Evolutionary conservation across 371 early-diverging fungal genomes (phyloP).

Genomic region (Blakeslea trispora): DNA sequence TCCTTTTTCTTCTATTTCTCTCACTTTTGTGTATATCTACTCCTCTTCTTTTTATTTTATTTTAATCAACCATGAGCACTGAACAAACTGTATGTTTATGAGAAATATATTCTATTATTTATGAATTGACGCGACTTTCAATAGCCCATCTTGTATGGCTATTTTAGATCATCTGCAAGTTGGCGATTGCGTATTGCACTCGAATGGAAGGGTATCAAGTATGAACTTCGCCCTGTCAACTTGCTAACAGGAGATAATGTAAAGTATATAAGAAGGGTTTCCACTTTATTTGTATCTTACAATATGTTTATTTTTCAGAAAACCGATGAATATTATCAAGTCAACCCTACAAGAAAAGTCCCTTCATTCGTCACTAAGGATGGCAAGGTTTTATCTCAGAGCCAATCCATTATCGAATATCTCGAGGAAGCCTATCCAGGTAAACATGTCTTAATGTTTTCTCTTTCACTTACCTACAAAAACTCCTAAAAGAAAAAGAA

Average conservation of each 20-base stretch:
- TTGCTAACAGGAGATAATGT: constrained; percentile 76
- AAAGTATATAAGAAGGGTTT: background rate
- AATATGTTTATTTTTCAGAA: constrained; percentile 26
- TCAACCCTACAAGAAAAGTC: constrained; percentile 73
- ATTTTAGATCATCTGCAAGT: constrained; percentile 76
- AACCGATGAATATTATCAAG: constrained; percentile 51
- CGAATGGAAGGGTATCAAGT: constrained; percentile 72
- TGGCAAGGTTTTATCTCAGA: constrained; percentile 63
- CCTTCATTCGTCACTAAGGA: constrained; percentile 69
- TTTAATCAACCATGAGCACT: constrained; percentile 9
- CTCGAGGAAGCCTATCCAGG: constrained; percentile 80
- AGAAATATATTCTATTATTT: background rate
- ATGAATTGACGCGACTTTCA: background rate
- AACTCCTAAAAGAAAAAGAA: background rate
- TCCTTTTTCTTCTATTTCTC: no score
- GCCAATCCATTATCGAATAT: constrained; percentile 85
- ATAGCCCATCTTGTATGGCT: constrained; percentile 66
- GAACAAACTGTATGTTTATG: constrained; percentile 9
- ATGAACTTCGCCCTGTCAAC: constrained; percentile 64
- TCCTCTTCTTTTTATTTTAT: background rate
- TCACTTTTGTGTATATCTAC: no score
- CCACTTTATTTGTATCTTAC: background rate
- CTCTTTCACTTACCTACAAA: no score
- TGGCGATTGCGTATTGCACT: constrained; percentile 80
- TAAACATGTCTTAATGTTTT: no score